Percentiles rank a stretch among this genome's conserved stretches.
phyloP scores from a whole-genome alignment of 2,329 filamentous ascomycete genomes.

The Ascochyta rabiei region DNA sequence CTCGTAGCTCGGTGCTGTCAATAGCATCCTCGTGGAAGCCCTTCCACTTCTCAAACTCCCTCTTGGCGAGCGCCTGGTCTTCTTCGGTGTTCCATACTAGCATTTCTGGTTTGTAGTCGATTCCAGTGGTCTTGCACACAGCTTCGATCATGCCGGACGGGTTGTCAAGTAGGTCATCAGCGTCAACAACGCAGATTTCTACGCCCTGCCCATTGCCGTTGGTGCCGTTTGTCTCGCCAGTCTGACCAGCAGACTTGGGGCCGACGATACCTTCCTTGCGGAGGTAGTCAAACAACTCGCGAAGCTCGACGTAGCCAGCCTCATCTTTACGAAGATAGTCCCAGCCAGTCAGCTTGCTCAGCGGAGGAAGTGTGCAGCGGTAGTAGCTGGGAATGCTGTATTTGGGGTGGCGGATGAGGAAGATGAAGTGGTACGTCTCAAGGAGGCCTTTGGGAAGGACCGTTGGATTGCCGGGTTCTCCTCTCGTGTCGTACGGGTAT shows the following conservation, averaged over 20 bases:
- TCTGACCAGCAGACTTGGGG: constrained; percentile 63
- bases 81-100: constrained; percentile 81
- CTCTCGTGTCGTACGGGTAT: constrained; percentile 63
- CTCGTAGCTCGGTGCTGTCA: constrained; percentile 75
- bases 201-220: constrained; percentile 51
- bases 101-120: constrained; percentile 79
- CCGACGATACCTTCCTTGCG: constrained; percentile 72
- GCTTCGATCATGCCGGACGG: constrained; percentile 75
- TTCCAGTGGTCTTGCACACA: constrained; percentile 81
- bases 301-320: constrained; percentile 88
- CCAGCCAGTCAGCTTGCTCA: constrained; percentile 83
- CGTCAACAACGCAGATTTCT: constrained; percentile 86
- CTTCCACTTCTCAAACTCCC: constrained; percentile 93
- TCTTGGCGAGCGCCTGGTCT: constrained; percentile 69
- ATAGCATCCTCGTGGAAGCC: constrained; percentile 97
- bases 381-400: constrained; percentile 91
- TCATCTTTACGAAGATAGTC: constrained; percentile 84
- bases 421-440: constrained; percentile 87
- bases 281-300: constrained; percentile 85
- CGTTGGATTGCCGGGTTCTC: constrained; percentile 79
- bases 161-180: constrained; percentile 89
- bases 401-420: constrained; percentile 95
- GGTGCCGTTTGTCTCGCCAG: constrained; percentile 39
- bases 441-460: constrained; percentile 78
- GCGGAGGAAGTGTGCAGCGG: constrained; percentile 88